These are phyloP conservation scores for Colletotrichum abscissum DNA, from an alignment of 2,329 filamentous ascomycete species.

Conservation along the genomic window DNA sequence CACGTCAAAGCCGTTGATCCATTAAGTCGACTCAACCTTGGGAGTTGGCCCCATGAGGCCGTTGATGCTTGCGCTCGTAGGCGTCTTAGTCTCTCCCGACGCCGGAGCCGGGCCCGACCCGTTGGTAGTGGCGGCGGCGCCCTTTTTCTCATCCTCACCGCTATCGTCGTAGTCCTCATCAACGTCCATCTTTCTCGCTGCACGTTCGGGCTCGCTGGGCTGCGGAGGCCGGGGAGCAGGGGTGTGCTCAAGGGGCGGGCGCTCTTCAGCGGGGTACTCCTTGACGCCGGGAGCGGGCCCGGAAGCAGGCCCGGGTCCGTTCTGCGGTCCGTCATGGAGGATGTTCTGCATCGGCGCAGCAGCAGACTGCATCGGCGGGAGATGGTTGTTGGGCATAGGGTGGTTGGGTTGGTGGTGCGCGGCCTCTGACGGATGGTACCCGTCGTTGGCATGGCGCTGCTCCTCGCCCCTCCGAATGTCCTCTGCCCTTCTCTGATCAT, in stretches of 20 bases:
- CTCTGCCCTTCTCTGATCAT: conserved; percentile 70
- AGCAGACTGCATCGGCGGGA: conserved; percentile 73
- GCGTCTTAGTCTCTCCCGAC: conserved; percentile 65
- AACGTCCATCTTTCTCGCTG: conserved; percentile 94
- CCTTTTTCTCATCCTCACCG: conserved; percentile 84
- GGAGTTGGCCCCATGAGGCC: conserved; percentile 57
- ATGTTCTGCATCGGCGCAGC: conserved; percentile 65
- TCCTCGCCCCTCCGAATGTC: conserved; percentile 65
- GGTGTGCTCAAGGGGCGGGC: conserved; percentile 59
- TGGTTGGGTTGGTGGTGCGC: conserved; percentile 83
- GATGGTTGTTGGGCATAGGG: conserved; percentile 63
- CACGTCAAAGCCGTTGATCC: conserved; percentile 24
- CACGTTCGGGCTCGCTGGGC: conserved; percentile 80
- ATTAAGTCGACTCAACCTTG: conserved; percentile 57
- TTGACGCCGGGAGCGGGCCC: conserved; percentile 57
- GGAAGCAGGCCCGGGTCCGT: conserved; percentile 46
- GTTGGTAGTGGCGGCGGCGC: conserved; percentile 47
- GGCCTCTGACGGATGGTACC: conserved; percentile 91
- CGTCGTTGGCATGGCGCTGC: conserved; percentile 78
- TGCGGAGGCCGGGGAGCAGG: conserved; percentile 58
- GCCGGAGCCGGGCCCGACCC: conserved; percentile 59
- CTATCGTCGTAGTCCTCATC: conserved; percentile 98
- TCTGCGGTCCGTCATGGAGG: conserved; percentile 58
- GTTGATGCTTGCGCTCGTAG: conserved; percentile 60
- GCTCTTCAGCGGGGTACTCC: conserved; percentile 69